A percentile compares a stretch with the other conserved stretches of the same genome.
Evolutionary conservation across 345 rosid genomes (phyloP).

Genomic region (Moricandia arvensis): DNA sequence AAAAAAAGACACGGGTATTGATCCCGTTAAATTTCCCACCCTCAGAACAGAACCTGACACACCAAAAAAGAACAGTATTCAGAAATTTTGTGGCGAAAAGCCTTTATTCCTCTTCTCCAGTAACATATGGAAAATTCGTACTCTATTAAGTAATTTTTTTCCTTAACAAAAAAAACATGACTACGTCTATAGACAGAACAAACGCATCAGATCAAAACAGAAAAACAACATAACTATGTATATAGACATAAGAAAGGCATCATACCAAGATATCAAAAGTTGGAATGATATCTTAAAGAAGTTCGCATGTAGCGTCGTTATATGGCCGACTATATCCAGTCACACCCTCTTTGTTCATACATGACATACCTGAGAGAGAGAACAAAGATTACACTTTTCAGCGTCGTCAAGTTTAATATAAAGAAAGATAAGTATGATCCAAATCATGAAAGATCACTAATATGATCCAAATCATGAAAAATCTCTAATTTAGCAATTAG

Average conservation of each 20-base stretch:
- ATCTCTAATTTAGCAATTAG: constrained; percentile 18
- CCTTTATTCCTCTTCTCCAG: neutral
- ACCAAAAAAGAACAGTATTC: neutral
- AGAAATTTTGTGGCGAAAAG: neutral
- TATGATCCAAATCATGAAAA: no score
- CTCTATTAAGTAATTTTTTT: no score
- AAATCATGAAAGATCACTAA: constrained; percentile 27
- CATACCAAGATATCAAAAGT: neutral
- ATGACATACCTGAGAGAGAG: constrained; percentile 58
- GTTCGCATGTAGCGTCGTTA: constrained; percentile 63
- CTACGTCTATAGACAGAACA: neutral
- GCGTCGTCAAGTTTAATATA: neutral
- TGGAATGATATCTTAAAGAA: constrained; percentile 69
- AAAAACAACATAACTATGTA: neutral
- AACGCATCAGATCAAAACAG: neutral
- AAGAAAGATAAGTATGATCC: neutral
- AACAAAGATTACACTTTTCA: neutral
- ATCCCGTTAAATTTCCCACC: constrained; percentile 96
- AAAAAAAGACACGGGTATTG: constrained; percentile 85
- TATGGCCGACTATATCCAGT: constrained; percentile 64
- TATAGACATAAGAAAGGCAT: neutral
- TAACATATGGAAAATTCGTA: no score
- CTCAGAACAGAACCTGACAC: constrained; percentile 78
- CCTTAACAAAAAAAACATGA: neutral
- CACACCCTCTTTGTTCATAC: constrained; percentile 73